Base-by-base conservation (phyloP, 225 moss, liverwort and hornwort genomes). In the Pleurozium schreberi region DNA sequence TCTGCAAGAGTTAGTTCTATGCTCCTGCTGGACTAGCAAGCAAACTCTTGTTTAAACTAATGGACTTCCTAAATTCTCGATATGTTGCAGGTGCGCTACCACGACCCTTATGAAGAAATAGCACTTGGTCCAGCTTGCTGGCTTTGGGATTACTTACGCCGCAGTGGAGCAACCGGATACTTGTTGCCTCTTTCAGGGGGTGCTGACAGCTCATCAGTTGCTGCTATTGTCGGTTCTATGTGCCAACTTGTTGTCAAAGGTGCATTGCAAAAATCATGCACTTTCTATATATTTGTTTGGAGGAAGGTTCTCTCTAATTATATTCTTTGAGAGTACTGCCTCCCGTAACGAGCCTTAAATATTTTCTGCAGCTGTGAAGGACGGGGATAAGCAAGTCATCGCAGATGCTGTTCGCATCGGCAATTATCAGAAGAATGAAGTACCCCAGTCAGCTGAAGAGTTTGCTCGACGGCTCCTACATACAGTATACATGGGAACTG, bases 101-200 rank as follows among this genome's bases (percentile, higher is more conserved):
- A 99, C 87, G 91, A 80, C 82, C 96, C 98, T 23, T 92, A 93
- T 66, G 96, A 99, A 89, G 98, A 99, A 92, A 99, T 99, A 85
- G 97, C 97, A 70, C 89, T 96, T 50, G 98, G 98, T 89, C 96
- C 98, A 85, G 98, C 96, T 77, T 99, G 98, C 92, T 99, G 98
- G 97, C 92, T 99, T 76, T 99, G 97, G 97, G 97, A 99, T 91
- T 99, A 99, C 88, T 84, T 99, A 85, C 96, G 98, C 88, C 95
- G 98, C 65, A 97, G 98, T 55, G 96, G 97, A 89, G 97, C 97
- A 87, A 94, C 95, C 60, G 97, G 98, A 78, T 99, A 93, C 88
- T 90, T 99, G 62, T 93, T 99, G 73, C 98, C 98, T 66, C 98
- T 99, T 69, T 97, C 97, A 85, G 98, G 98, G 70, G 98, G 96